A percentile compares a stretch with the other conserved stretches of the same genome.
phyloP scores from a whole-genome alignment of 169 alveolate species.

The Cyclospora cayetanensis region DNA sequence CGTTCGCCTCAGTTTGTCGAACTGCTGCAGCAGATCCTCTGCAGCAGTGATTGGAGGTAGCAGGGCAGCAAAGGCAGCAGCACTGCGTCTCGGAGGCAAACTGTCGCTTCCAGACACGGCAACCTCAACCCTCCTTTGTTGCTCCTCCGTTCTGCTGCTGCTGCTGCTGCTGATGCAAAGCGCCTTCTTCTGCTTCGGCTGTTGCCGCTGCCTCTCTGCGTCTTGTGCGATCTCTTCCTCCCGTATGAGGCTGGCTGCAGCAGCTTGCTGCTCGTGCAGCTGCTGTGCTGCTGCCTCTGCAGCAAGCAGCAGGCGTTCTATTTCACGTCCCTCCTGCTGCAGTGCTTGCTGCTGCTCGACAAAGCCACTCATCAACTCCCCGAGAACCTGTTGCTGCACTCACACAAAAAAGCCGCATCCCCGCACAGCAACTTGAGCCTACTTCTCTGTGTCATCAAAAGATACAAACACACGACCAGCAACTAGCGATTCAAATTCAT shows the following conservation, averaged over 20 bases:
- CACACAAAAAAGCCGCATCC: background rate
- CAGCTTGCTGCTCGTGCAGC: background rate
- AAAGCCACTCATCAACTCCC: background rate
- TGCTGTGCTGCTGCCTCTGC: background rate
- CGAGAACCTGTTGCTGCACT: background rate
- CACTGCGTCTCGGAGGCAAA: background rate
- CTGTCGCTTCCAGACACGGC: background rate
- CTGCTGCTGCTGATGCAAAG: background rate
- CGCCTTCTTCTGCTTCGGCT: background rate
- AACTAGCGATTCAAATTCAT: no score
- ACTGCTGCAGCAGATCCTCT: conserved; percentile 16
- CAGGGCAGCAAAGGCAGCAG: background rate
- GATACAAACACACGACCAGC: background rate
- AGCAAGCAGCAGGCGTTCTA: background rate
- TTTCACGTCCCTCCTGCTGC: background rate
- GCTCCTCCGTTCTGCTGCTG: conserved; percentile 1
- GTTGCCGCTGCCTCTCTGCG: background rate
- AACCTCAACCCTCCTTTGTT: background rate
- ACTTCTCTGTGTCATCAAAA: background rate
- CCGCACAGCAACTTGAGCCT: background rate
- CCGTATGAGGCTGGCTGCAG: background rate
- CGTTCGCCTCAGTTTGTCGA: background rate
- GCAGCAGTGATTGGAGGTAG: background rate
- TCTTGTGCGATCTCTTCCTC: background rate
- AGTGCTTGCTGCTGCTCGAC: background rate